A percentile compares a stretch with the other conserved stretches of the same genome.
Conservation (phyloP, 2,329 filamentous ascomycete genomes). For the Rhynchosporium secalis region DNA sequence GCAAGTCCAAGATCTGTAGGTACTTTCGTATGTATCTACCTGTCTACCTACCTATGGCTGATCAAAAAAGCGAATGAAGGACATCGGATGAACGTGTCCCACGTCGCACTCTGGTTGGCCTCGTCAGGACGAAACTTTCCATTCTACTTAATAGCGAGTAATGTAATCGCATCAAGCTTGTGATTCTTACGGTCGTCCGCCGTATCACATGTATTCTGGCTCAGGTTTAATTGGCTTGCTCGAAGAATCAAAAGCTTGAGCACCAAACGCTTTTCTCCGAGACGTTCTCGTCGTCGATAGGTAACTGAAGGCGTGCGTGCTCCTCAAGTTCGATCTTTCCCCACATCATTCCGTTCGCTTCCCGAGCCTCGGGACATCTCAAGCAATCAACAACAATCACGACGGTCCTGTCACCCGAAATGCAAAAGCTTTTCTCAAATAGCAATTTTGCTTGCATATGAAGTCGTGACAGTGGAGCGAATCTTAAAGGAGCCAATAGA, state of each 20-base stretch:
- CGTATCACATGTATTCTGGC: constrained; percentile 7
- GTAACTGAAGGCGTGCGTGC: not conserved
- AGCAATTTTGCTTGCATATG: not conserved
- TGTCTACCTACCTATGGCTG: not conserved
- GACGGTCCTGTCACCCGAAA: constrained; percentile 7
- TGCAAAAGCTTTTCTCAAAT: not conserved
- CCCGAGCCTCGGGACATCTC: constrained; percentile 5
- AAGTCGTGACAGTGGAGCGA: not conserved
- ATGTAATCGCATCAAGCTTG: no score
- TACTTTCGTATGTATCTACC: not conserved
- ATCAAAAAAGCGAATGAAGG: no score
- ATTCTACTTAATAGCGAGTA: no score
- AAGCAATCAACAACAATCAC: constrained; percentile 2
- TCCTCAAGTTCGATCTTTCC: not conserved
- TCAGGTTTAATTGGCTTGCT: no score
- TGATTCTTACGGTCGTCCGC: not conserved
- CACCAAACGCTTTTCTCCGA: constrained; percentile 12
- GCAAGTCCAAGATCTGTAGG: not conserved
- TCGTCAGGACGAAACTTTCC: no score
- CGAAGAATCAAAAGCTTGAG: not conserved
- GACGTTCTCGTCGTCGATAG: constrained; percentile 2
- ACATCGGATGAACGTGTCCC: no score
- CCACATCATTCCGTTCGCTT: not conserved
- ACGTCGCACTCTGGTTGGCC: no score
- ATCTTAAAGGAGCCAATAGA: not conserved